Evolutionary conservation across 495 filamentous ascomycete species (phyloP).

Genomic region (Tuber magnatum): DNA sequence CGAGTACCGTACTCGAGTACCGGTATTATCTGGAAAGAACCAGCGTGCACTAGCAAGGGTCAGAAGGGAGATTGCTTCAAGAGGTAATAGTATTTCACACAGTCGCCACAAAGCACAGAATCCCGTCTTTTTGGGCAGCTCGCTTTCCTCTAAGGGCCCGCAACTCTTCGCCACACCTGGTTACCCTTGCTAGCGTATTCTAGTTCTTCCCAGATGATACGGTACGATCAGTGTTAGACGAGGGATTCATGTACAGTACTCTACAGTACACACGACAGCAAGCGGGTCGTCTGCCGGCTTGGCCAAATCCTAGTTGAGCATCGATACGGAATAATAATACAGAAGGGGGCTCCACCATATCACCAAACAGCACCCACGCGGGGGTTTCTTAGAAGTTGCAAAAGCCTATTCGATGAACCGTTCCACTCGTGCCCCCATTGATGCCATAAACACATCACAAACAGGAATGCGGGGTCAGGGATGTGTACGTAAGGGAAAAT

Average conservation of each 20-base stretch:
- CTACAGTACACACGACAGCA: conserved; percentile 17
- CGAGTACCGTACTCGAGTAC: neutral
- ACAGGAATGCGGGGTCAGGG: conserved; percentile 7
- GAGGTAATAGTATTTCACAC: too few species aligned
- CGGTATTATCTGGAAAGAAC: too few species aligned
- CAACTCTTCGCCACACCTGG: too few species aligned
- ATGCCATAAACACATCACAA: conserved; percentile 13
- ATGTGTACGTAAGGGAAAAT: conserved; percentile 12
- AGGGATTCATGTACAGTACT: conserved; percentile 22
- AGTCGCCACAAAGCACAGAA: too few species aligned
- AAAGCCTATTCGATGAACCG: conserved; percentile 10
- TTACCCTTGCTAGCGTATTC: too few species aligned
- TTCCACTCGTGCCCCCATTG: conserved; percentile 2
- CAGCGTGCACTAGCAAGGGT: too few species aligned
- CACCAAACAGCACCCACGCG: neutral
- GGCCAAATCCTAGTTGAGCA: conserved; percentile 12
- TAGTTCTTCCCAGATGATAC: neutral
- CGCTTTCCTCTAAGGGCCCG: too few species aligned
- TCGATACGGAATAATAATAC: neutral
- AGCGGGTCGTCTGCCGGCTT: conserved; percentile 28
- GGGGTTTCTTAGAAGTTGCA: conserved; percentile 11
- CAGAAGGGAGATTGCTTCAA: too few species aligned
- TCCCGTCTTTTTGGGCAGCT: too few species aligned
- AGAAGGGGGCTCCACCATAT: neutral
- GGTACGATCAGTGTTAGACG: conserved; percentile 23